Evolutionary conservation across 805 yeast genomes (phyloP).

Genomic region (Nakazawaea holstii): DNA sequence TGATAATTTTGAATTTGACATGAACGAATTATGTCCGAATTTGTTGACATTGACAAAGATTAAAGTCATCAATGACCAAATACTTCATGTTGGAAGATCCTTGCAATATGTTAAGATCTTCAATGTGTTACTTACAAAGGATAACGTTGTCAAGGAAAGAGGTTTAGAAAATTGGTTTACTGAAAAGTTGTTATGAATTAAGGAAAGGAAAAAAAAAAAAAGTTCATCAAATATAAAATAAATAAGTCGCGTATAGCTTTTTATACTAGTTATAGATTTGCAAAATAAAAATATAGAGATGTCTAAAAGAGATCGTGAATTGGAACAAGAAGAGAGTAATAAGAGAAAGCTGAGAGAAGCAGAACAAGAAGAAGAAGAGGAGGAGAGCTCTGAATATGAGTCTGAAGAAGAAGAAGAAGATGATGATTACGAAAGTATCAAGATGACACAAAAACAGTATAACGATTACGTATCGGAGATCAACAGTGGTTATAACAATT

Average conservation of each 20-base stretch:
- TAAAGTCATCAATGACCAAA: conserved; percentile 1
- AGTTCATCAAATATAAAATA: not conserved
- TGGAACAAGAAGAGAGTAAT: not conserved
- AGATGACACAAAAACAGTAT: conserved; percentile 12
- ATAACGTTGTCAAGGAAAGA: conserved; percentile 14
- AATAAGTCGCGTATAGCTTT: not conserved
- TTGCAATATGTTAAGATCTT: conserved; percentile 17
- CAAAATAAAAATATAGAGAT: not conserved
- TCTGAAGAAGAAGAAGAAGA: conserved; percentile 7
- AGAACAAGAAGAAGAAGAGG: not conserved
- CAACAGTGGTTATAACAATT: conserved; percentile 4
- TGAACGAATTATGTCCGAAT: conserved; percentile 6
- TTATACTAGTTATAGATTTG: not conserved
- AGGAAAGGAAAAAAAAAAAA: not conserved
- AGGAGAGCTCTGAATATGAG: conserved; percentile 1
- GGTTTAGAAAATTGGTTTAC: conserved; percentile 22
- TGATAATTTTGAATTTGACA: conserved; percentile 8
- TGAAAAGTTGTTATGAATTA: conserved; percentile 10
- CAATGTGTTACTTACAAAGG: conserved; percentile 13
- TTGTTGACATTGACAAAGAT: conserved; percentile 9
- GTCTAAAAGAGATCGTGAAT: not conserved
- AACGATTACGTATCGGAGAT: conserved; percentile 7
- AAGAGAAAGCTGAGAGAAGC: not conserved
- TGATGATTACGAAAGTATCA: conserved; percentile 8
- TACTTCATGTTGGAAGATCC: not conserved